Percentiles rank a stretch among this genome's conserved stretches.
These are phyloP conservation scores for Dothideomycetidae sp. DNA, from an alignment of 2,329 filamentous ascomycete genomes.

Conservation along the genomic window DNA sequence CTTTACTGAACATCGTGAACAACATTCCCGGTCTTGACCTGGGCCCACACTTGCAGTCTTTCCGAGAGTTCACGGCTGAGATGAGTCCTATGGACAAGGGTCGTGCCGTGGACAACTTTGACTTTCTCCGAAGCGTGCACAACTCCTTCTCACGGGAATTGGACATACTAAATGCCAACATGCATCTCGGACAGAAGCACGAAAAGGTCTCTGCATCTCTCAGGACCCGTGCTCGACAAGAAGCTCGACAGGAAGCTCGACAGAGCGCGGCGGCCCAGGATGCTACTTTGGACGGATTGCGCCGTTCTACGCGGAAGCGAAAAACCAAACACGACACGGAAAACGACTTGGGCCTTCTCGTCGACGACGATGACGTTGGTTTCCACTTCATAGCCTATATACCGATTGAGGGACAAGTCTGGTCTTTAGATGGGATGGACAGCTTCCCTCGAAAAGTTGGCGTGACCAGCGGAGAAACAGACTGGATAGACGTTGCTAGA, in stretches of 20 bases:
- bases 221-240: conserved; percentile 19
- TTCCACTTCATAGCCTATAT: conserved; percentile 89
- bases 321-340: conserved; percentile 15
- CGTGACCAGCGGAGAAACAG: conserved; percentile 30
- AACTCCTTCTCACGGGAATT: conserved; percentile 77
- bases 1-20: conserved; percentile 85
- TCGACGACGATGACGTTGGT: conserved; percentile 42
- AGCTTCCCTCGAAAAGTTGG: conserved; percentile 53
- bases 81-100: conserved; percentile 63
- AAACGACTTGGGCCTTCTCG: conserved; percentile 22
- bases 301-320: conserved; percentile 1
- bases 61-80: conserved; percentile 56
- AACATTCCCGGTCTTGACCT: conserved; percentile 56
- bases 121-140: conserved; percentile 66
- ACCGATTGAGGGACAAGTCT: conserved; percentile 57
- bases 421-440: conserved; percentile 81
- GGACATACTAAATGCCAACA: conserved; percentile 60
- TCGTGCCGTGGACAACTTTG: conserved; percentile 56
- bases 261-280: conserved; percentile 17
- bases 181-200: conserved; percentile 44
- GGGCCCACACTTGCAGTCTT: conserved; percentile 53
- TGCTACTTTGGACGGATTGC: conserved; percentile 8
- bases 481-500: conserved; percentile 55
- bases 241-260: conserved; percentile 18
- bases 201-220: conserved; percentile 23